phyloP scores from a whole-genome alignment of 1,284 basidiomycete genomes.

The Pascua guehoae region DNA sequence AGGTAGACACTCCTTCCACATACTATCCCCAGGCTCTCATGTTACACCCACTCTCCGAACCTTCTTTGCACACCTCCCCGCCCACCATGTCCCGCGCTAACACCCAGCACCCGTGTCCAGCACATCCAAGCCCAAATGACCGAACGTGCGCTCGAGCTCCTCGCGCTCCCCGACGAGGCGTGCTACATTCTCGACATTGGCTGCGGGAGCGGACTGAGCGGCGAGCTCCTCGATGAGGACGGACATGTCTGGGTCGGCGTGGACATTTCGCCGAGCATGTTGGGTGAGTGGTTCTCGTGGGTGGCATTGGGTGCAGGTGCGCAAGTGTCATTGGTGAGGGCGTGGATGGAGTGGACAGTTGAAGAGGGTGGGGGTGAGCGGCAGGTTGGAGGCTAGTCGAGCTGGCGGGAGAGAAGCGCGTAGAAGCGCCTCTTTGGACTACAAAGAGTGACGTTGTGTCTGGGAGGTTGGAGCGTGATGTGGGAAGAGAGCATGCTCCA shows the following conservation, averaged over 20 bases:
- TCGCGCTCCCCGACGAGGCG: constrained; percentile 72
- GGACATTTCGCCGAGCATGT: constrained; percentile 95
- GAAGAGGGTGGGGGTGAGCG: no score
- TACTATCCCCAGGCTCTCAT: constrained; percentile 52
- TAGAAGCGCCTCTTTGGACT: no score
- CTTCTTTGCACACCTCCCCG: background rate
- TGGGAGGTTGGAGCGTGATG: no score
- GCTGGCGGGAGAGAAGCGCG: no score
- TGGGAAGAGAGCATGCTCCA: no score
- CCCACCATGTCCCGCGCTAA: background rate
- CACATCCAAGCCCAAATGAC: constrained; percentile 98
- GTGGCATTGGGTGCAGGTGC: background rate
- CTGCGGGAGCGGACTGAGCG: constrained; percentile 95
- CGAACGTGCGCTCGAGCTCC: constrained; percentile 85
- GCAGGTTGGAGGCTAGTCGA: no score
- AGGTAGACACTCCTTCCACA: constrained; percentile 10
- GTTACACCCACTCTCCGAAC: background rate
- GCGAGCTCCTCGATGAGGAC: constrained; percentile 87
- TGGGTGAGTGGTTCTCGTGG: constrained; percentile 66
- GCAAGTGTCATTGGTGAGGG: background rate
- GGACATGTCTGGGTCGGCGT: constrained; percentile 93
- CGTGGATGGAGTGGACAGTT: background rate
- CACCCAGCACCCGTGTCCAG: constrained; percentile 69
- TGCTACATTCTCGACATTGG: constrained; percentile 92
- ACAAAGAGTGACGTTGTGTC: no score